Base-by-base conservation (phyloP, 179 eudicot species). In the Patellifolia procumbens region DNA sequence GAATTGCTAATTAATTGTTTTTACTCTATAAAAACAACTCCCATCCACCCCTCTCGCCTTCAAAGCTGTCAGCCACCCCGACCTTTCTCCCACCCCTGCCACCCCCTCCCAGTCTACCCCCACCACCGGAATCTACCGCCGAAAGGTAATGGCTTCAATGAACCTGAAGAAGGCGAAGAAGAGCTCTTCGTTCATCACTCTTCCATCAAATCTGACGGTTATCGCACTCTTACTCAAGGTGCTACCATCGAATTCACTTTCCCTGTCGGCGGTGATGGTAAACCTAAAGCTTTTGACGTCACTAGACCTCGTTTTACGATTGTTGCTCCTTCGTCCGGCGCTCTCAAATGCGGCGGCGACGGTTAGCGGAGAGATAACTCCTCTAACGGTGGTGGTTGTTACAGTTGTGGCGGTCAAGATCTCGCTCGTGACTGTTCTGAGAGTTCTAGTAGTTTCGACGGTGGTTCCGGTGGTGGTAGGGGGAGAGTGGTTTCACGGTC, bases 141-240 rank as follows among this genome's bases (percentile, higher is more conserved):
- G n/a, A 91, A 87, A 71, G 93, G 97, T 9, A 91, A 61, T 76
- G 97, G 97, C 1, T 92, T 92, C 84, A 91, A 91, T 81, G 61
- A 51, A 3, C 91, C 92, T 2, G 88, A 89, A 2, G 84, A 78
- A 3, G 86, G 84, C 31, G 86, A 80, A 34, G 88, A 85, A 19
- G 94, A 91, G 22, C 83, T 92, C 17, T 92, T 91, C 80, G 92
- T 92, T 37, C 97, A 91, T 11, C 89, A 86, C 4, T 81, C 90
- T 0, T 73, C 85, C 2, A 88, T 92, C 81, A 79, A 78, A 67
- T 85, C 91, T 9, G 94, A 87, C 2, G 92, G 96, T 34, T 91
- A 72, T 12, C 89, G 92, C 1, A 79, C 86, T 12, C 85, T 93
- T 8, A 43, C 48, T 0, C 82, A 77, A 16, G 88, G 89, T 42